Base-by-base conservation (phyloP, 148 eudicot species). In the Camellia granthamiana region DNA sequence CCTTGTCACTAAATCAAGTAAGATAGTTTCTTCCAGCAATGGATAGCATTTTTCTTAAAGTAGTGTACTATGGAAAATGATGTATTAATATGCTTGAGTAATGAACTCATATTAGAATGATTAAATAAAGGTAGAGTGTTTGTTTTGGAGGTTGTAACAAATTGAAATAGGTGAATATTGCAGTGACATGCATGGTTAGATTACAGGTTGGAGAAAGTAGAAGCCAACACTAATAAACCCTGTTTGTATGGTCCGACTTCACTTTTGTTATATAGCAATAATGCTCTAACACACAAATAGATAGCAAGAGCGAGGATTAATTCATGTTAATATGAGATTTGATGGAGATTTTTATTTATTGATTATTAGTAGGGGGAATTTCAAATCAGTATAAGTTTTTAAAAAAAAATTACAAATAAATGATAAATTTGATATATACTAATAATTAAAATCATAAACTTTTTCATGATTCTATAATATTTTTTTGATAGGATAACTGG, bases 21-120 rank as follows among this genome's bases (percentile, higher is more conserved):
- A 69, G 15, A 69, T 19, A 71, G 73, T 43, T 16, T 69, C 73
- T 69, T 44, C 54, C 51, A 13, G 38, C 72, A 68, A 30, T 68
- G 14, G 42, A 43, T 41, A 19, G 8, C 14, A 38, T 15, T 11
- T 67, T 41, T 21, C 41, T 42, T 41, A 42, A 68, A 49, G 2
- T 15, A 23, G 10, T 52, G 74, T 49, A 51, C 60, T 21, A 63
- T 44, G 2, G 59, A 51, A 55, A 74, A 72, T 14, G 63, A 74
- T 74, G 64, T 41, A 38, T 74, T 6, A 56, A 74, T 30, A 30
- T 30, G 77, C 64, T 74, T 74, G 77, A 74, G 65, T 16, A 58
- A 74, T 74, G 77, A 74, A 42, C 65, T 74, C n/a, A 43, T 51
- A 74, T 56, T 74, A 3, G n/a, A 12, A 58, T 38, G 47, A 56